phyloP scores from a whole-genome alignment of 208 protist species.

The Leishmania major region DNA sequence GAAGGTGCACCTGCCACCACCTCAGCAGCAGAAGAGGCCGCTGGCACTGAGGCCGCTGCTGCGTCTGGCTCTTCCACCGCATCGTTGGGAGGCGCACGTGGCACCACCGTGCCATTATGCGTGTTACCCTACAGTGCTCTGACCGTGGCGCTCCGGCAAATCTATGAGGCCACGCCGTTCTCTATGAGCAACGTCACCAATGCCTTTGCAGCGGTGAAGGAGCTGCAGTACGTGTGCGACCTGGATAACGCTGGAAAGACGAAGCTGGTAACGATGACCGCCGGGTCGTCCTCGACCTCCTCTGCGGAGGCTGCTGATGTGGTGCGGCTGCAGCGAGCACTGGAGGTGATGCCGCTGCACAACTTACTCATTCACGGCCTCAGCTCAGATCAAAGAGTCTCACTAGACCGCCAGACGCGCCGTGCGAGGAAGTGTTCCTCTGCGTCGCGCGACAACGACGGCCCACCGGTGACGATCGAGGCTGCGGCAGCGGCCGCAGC shows the following conservation, averaged over 20 bases:
- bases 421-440: constrained; percentile 13
- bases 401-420: constrained; percentile 23
- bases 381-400: constrained; percentile 44
- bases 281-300: constrained; percentile 1
- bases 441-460: constrained; percentile 6
- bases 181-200: constrained; percentile 66
- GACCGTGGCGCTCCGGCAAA: constrained; percentile 38
- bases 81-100: constrained; percentile 6
- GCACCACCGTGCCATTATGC: constrained; percentile 27
- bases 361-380: constrained; percentile 57
- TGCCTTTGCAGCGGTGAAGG: constrained; percentile 77
- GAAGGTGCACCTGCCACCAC: background rate
- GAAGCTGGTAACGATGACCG: constrained; percentile 15
- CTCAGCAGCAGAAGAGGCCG: background rate
- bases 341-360: constrained; percentile 47
- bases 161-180: constrained; percentile 72
- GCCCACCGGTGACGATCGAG: background rate
- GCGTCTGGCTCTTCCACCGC: constrained; percentile 5
- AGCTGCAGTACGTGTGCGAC: constrained; percentile 65
- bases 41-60: background rate
- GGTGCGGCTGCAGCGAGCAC: constrained; percentile 35
- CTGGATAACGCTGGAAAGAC: constrained; percentile 20
- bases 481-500: constrained; percentile 14
- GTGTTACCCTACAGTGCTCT: constrained; percentile 49
- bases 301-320: constrained; percentile 5